phyloP scores from a whole-genome alignment of 257 asterid species.

The Nicotiana sylvestris region DNA sequence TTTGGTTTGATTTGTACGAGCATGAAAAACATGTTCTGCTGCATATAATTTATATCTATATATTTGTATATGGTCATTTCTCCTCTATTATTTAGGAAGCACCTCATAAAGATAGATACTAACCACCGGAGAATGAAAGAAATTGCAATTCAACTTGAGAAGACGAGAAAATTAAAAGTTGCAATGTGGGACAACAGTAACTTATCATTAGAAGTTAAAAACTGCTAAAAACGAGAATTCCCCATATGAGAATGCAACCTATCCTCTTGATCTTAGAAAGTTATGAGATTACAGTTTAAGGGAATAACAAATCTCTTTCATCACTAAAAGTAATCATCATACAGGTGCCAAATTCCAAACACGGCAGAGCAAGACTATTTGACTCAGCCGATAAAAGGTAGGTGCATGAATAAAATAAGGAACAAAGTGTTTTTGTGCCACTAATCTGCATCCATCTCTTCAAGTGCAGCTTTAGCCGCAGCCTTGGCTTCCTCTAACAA shows the following conservation, averaged over 20 bases:
- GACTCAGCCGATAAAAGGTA: background rate
- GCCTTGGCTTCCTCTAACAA: constrained; percentile 80
- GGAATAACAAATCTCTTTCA: background rate
- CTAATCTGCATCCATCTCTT: constrained; percentile 96
- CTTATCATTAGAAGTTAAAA: background rate
- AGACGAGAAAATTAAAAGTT: too few species aligned
- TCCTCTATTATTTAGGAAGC: too few species aligned
- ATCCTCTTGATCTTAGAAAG: background rate
- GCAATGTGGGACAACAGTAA: too few species aligned
- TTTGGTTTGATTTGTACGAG: too few species aligned
- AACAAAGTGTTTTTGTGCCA: background rate
- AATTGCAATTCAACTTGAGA: too few species aligned
- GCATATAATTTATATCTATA: too few species aligned
- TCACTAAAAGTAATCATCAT: background rate
- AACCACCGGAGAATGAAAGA: too few species aligned
- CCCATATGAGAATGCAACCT: background rate
- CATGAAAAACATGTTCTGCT: too few species aligned
- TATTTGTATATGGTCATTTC: too few species aligned
- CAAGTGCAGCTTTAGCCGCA: constrained; percentile 94
- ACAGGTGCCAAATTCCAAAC: background rate
- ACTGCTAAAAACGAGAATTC: background rate
- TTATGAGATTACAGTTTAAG: background rate
- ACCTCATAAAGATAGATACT: too few species aligned
- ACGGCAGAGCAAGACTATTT: background rate
- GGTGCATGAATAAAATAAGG: background rate